Evolutionary conservation across 441 rosid genomes (phyloP).

Genomic region (Breynia disticha): DNA sequence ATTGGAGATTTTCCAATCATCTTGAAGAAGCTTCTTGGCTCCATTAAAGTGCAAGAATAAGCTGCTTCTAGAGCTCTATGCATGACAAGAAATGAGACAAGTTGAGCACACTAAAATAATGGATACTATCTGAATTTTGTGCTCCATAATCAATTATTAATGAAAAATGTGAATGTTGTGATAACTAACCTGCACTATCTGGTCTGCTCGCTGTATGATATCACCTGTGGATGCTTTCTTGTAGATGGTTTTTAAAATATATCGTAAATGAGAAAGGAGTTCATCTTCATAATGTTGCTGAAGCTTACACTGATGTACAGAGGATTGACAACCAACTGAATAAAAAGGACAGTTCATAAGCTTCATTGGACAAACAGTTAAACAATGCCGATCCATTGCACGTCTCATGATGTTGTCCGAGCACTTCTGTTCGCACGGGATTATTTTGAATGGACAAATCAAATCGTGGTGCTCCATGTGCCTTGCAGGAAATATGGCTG

Average conservation of each 20-base stretch:
- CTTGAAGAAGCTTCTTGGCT: too few species aligned
- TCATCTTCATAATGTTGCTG: slow-evolving; percentile 46
- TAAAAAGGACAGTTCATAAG: slow-evolving; percentile 75
- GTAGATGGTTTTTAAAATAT: slow-evolving; percentile 46
- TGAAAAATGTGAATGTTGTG: background rate
- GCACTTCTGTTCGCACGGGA: slow-evolving; percentile 83
- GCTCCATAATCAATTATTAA: background rate
- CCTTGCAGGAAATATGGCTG: slow-evolving; percentile 33
- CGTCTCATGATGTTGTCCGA: slow-evolving; percentile 58
- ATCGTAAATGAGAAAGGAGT: slow-evolving; percentile 49
- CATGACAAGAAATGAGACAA: background rate
- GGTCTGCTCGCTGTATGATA: slow-evolving; percentile 45
- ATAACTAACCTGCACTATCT: slow-evolving; percentile 47
- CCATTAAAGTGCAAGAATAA: too few species aligned
- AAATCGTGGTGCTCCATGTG: slow-evolving; percentile 59
- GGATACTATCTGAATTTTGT: background rate
- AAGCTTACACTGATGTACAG: slow-evolving; percentile 41
- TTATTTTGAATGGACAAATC: slow-evolving; percentile 63
- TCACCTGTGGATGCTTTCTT: slow-evolving; percentile 46
- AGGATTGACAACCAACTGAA: slow-evolving; percentile 58
- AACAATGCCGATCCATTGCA: slow-evolving; percentile 86
- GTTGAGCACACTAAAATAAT: background rate
- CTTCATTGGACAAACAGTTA: slow-evolving; percentile 84
- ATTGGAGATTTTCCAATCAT: too few species aligned
- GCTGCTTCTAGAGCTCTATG: too few species aligned